A percentile compares a stretch with the other conserved stretches of the same genome.
These are phyloP conservation scores for Tulasnella sp. DNA, from an alignment of 768 basidiomycete species.

Conservation along the genomic window DNA sequence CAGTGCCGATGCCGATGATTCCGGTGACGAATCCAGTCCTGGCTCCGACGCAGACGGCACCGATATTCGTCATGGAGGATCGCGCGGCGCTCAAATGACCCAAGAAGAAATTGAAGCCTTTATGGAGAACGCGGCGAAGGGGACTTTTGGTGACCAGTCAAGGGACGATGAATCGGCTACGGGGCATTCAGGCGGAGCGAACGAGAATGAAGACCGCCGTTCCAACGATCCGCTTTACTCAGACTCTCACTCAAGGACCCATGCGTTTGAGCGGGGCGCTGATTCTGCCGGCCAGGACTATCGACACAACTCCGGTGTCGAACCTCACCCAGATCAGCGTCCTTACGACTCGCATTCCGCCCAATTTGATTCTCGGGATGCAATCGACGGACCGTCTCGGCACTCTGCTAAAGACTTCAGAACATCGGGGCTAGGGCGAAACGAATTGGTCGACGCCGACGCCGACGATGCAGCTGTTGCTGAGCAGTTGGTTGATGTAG, in stretches of 20 bases:
- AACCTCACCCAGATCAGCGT: not conserved
- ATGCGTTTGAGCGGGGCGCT: not conserved
- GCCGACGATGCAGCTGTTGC: conserved; percentile 1
- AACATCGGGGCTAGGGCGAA: not conserved
- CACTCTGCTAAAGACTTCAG: not conserved
- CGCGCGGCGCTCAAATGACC: conserved; percentile 9
- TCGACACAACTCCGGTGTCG: not conserved
- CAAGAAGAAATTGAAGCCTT: conserved; percentile 32
- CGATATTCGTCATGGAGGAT: conserved; percentile 3
- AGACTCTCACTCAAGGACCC: not conserved
- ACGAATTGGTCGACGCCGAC: conserved; percentile 9
- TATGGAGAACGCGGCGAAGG: conserved; percentile 18
- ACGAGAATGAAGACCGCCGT: not conserved
- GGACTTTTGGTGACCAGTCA: not conserved
- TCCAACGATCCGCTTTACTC: not conserved
- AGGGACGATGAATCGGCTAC: not conserved
- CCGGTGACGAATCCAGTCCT: conserved; percentile 26
- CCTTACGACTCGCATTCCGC: not conserved
- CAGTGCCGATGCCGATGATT: conserved; percentile 11
- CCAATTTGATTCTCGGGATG: not conserved
- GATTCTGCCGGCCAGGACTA: not conserved
- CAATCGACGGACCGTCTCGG: not conserved
- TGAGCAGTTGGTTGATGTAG: conserved; percentile 14
- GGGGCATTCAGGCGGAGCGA: not conserved
- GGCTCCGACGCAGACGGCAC: conserved; percentile 31